Percentiles rank a stretch among this genome's conserved stretches.
Evolutionary conservation across 371 early-diverging fungal species (phyloP).

Genomic region (Blastocladiella emersonii): DNA sequence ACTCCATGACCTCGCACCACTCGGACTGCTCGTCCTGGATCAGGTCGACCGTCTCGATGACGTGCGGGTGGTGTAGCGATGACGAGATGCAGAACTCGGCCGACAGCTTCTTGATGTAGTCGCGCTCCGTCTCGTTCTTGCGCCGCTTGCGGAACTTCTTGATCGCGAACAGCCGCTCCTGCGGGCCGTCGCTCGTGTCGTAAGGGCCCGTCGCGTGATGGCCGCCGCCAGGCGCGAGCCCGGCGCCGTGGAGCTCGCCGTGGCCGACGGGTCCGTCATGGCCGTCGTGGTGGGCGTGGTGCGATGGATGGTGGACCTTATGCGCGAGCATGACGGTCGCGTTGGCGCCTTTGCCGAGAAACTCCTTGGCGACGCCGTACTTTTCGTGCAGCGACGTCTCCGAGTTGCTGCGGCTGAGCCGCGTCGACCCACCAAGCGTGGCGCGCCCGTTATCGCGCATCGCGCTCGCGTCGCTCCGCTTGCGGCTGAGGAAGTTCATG

Average conservation of each 20-base stretch:
- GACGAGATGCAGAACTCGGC: slow-evolving; percentile 72
- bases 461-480: not conserved
- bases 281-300: not conserved
- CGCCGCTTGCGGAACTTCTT: slow-evolving; percentile 60
- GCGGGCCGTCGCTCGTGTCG: not conserved
- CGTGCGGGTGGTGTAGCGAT: slow-evolving; percentile 66
- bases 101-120: slow-evolving; percentile 64
- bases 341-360: slow-evolving; percentile 22
- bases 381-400: slow-evolving; percentile 11
- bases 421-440: not conserved
- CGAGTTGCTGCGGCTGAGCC: not conserved
- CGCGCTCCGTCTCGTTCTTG: slow-evolving; percentile 34
- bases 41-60: slow-evolving; percentile 71
- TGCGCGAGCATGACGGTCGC: slow-evolving; percentile 8
- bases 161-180: slow-evolving; percentile 12
- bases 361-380: slow-evolving; percentile 20
- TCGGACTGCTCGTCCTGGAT: slow-evolving; percentile 58
- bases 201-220: slow-evolving; percentile 7
- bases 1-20: slow-evolving; percentile 58
- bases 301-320: slow-evolving; percentile 5
- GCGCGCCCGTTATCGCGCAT: not conserved
- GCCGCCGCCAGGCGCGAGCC: too few species aligned
- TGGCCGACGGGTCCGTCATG: not conserved
- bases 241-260: not conserved
- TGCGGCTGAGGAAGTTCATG: not conserved